Evolutionary conservation across 768 basidiomycete species (phyloP), one percentile per base, ranked within the genome.

Genomic region (Suillus spraguei): DNA sequence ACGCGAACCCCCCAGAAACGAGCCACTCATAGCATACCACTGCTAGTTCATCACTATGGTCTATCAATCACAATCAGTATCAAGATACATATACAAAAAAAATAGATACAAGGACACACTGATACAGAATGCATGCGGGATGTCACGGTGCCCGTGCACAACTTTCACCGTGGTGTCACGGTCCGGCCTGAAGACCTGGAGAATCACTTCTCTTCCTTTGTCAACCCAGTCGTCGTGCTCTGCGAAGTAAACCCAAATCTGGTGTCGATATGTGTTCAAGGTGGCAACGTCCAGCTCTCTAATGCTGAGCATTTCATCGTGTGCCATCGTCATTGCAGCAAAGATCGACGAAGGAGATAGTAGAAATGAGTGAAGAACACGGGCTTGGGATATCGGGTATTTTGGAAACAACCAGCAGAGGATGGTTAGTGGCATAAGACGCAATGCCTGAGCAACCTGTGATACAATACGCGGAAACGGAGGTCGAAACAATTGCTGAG

Each of bases 91-190:
- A 50, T 41, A 7, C 38, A 59, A 39, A 35, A n/a, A 60, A 33
- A 5, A 59, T 32, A 55, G 5, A 38, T 46, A 42, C 5, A 17
- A 20, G 42, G 32, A 79, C 87, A 69, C 66, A 91, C 88, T 84
- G 58, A 93, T 85, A 70, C 87, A 91, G 71, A 92, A 92, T 17
- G 87, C 85, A 71, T 92, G 91, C 3, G 87, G 88, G 42, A 90
- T 80, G 38, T 79, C 80, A 7, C 76, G 69, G 6, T 72, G 73
- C 4, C 79, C 85, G 66, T 82, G 79, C 32, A 81, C 80, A 36
- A 86, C 74, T 64, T 71, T 79, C 38, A 66, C 69, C 49, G 71
- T 71, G 28, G 64, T 72, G n/a, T n/a, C n/a, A 50, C 61, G 61
- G 36, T 79, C 73, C 5, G 76, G 74, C 24, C 78, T 73, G 60